These are phyloP conservation scores for Tolypocladium nubicola DNA, from an alignment of 2,329 filamentous ascomycete genomes.

Conservation along the genomic window DNA sequence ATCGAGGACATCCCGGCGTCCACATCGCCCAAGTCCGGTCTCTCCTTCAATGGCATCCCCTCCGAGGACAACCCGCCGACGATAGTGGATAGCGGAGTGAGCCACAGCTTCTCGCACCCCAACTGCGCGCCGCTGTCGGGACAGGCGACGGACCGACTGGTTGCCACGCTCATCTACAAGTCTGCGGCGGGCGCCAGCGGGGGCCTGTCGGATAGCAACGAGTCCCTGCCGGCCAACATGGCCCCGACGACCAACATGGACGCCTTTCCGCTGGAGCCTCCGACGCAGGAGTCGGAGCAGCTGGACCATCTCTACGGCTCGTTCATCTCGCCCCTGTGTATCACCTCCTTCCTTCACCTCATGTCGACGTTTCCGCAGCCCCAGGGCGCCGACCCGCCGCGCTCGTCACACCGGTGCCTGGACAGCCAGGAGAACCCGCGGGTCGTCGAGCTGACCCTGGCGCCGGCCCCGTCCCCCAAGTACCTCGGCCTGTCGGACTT, in stretches of 20 bases:
- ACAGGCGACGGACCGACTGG: constrained; percentile 36
- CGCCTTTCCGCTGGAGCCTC: constrained; percentile 49
- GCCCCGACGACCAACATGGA: constrained; percentile 48
- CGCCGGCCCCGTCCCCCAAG: constrained; percentile 47
- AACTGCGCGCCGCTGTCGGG: constrained; percentile 48
- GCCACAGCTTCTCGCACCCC: constrained; percentile 51
- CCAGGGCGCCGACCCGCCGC: constrained; percentile 38
- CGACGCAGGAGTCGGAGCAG: constrained; percentile 42
- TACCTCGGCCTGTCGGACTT: constrained; percentile 60
- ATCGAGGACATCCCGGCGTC: constrained; percentile 42
- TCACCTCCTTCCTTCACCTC: constrained; percentile 55
- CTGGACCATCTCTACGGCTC: constrained; percentile 57
- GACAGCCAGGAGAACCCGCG: constrained; percentile 48
- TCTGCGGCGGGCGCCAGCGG: constrained; percentile 10
- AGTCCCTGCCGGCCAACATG: constrained; percentile 38
- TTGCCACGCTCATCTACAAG: constrained; percentile 57
- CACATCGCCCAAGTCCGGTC: constrained; percentile 28
- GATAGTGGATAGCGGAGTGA: constrained; percentile 52
- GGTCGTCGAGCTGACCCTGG: constrained; percentile 56
- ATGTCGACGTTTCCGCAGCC: constrained; percentile 52
- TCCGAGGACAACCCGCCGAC: constrained; percentile 47
- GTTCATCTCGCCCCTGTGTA: constrained; percentile 54
- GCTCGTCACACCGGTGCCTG: constrained; percentile 54
- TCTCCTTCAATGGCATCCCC: constrained; percentile 49
- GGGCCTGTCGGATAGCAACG: constrained; percentile 18